Percentiles rank a stretch among this genome's conserved stretches.
Evolutionary conservation across 805 yeast species (phyloP).

Genomic region (Saccharomycopsis babjevae): DNA sequence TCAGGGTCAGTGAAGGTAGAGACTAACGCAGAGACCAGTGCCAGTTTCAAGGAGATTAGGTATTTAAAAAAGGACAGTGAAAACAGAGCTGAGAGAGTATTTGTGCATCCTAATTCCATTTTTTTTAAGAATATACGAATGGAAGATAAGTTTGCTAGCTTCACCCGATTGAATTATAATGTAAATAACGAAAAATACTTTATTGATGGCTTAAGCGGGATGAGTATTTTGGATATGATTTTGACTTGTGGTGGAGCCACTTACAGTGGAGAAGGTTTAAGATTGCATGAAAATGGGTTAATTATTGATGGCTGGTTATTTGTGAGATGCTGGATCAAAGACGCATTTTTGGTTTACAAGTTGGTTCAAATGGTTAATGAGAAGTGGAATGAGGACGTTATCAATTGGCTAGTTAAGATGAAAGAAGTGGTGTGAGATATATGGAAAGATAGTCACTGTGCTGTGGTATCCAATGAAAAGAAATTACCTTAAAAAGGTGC

Average conservation of each 20-base stretch:
- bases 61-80: slow-evolving; percentile 3
- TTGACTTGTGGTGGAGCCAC: slow-evolving; percentile 31
- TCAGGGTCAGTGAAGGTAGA: slow-evolving; percentile 71
- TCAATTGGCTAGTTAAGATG: not conserved
- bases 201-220: slow-evolving; percentile 77
- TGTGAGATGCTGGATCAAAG: slow-evolving; percentile 85
- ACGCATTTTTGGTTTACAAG: slow-evolving; percentile 74
- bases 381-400: not conserved
- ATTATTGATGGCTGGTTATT: slow-evolving; percentile 86
- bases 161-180: slow-evolving; percentile 49
- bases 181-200: slow-evolving; percentile 69
- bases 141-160: slow-evolving; percentile 54
- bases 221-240: slow-evolving; percentile 23
- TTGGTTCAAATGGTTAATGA: slow-evolving; percentile 37
- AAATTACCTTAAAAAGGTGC: not conserved
- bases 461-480: not conserved
- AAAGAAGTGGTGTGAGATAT: not conserved
- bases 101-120: slow-evolving; percentile 79
- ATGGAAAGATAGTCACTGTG: not conserved
- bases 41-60: not conserved
- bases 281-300: slow-evolving; percentile 40
- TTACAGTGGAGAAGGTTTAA: slow-evolving; percentile 34
- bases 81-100: slow-evolving; percentile 60
- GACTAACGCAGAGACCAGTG: not conserved
- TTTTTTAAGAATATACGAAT: slow-evolving; percentile 42